Evolutionary conservation across 2,329 filamentous ascomycete genomes (phyloP).

Genomic region (Magnaporthiopsis incrustans): DNA sequence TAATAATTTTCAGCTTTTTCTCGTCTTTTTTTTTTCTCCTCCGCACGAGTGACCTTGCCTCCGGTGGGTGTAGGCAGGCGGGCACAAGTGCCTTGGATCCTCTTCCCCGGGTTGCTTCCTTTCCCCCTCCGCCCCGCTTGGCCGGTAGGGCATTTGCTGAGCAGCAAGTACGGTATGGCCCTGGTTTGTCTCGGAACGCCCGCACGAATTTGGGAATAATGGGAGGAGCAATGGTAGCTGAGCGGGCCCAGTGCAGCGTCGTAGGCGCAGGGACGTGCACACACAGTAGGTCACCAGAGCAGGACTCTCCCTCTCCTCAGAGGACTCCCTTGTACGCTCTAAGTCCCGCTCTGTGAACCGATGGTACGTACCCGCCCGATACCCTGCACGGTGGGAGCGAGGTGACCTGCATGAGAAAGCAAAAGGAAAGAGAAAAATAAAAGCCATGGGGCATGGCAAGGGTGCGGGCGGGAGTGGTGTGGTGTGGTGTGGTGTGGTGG

Average conservation of each 20-base stretch:
- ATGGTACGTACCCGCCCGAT: not conserved
- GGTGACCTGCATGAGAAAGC: not conserved
- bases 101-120: not conserved
- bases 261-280: not conserved
- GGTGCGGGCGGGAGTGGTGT: not conserved
- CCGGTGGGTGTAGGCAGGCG: not conserved
- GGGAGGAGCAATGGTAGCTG: not conserved
- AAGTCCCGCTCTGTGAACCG: not conserved
- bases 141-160: not conserved
- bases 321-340: not conserved
- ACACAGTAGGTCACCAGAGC: not conserved
- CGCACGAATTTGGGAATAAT: not conserved
- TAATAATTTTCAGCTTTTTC: not conserved
- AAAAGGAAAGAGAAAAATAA: not conserved
- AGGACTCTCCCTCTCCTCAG: not conserved
- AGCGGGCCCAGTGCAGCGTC: not conserved
- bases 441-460: not conserved
- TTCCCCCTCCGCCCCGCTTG: not conserved
- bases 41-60: not conserved
- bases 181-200: not conserved
- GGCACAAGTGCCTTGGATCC: not conserved
- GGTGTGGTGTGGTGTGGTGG: not conserved
- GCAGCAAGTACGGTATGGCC: not conserved
- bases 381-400: not conserved
- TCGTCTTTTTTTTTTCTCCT: not conserved